Percentiles rank a stretch among this genome's conserved stretches.
These are phyloP conservation scores for Nakazawaea pomicola DNA, from an alignment of 805 yeast genomes.

Conservation along the genomic window DNA sequence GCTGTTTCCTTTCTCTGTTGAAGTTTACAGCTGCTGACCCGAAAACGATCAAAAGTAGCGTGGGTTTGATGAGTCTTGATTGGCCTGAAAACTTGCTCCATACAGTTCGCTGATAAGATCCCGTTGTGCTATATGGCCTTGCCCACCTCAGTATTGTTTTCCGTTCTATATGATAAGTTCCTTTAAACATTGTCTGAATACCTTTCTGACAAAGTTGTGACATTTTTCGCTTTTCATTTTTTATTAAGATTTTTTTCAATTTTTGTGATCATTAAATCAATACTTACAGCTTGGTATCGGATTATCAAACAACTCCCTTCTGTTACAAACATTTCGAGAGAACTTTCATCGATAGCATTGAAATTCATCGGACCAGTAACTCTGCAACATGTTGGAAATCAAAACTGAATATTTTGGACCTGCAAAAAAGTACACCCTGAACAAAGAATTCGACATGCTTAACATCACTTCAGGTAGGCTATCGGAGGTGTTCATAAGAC, in stretches of 20 bases:
- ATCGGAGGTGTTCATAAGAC: neutral
- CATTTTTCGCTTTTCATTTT: too few relatives aligned
- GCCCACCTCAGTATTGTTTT: too few relatives aligned
- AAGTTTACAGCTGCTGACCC: constrained; percentile 36
- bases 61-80: constrained; percentile 26
- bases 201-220: too few relatives aligned
- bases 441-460: constrained; percentile 14
- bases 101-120: neutral
- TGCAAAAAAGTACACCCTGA: constrained; percentile 22
- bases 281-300: neutral
- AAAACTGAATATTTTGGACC: constrained; percentile 27
- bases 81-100: constrained; percentile 3
- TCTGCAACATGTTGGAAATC: constrained; percentile 8
- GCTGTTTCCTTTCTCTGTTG: constrained; percentile 29
- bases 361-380: neutral
- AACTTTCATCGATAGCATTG: neutral
- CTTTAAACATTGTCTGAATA: too few relatives aligned
- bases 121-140: too few relatives aligned
- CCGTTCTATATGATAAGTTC: too few relatives aligned
- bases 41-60: constrained; percentile 31
- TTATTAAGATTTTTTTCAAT: too few relatives aligned
- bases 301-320: neutral
- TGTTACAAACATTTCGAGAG: too few relatives aligned
- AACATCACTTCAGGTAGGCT: neutral
- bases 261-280: too few relatives aligned